phyloP scores from a whole-genome alignment of 331 rosid genomes.

The Quercus tomentella region DNA sequence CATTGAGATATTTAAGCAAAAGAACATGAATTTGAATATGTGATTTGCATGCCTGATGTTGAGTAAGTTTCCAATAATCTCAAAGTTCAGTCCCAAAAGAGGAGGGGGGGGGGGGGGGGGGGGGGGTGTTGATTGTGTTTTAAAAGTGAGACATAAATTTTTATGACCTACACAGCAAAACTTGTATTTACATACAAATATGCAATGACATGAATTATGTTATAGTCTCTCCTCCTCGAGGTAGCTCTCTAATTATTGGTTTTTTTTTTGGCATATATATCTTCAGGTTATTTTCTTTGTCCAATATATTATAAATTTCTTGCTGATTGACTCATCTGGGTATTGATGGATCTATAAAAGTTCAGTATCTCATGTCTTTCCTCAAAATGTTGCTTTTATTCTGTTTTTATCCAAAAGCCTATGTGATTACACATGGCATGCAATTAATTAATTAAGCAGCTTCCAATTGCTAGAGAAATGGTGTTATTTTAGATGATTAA shows the following conservation, averaged over 20 bases:
- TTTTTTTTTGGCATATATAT: neutral
- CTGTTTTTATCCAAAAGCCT: neutral
- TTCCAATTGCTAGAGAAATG: neutral
- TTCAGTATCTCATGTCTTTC: neutral
- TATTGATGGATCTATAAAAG: neutral
- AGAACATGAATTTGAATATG: neutral
- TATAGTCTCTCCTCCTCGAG: conserved; percentile 3
- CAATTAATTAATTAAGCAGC: neutral
- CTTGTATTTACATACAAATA: too few relatives aligned
- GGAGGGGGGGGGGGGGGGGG: too few relatives aligned
- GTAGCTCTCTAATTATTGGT: neutral
- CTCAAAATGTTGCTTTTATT: neutral
- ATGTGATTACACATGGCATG: neutral
- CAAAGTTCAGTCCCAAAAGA: neutral
- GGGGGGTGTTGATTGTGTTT: too few relatives aligned
- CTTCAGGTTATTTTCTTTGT: neutral
- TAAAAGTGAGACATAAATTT: too few relatives aligned
- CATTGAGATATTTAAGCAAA: neutral
- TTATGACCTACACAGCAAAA: too few relatives aligned
- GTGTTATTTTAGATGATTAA: neutral
- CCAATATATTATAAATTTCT: neutral
- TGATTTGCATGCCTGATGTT: neutral
- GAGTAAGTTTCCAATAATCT: neutral
- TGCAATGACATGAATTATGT: conserved; percentile 11
- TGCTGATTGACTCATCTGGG: neutral